A percentile compares a stretch with the other conserved stretches of the same genome.
Evolutionary conservation across 176 grass and related monocot genomes (phyloP).

Genomic region (Chloris gayana): DNA sequence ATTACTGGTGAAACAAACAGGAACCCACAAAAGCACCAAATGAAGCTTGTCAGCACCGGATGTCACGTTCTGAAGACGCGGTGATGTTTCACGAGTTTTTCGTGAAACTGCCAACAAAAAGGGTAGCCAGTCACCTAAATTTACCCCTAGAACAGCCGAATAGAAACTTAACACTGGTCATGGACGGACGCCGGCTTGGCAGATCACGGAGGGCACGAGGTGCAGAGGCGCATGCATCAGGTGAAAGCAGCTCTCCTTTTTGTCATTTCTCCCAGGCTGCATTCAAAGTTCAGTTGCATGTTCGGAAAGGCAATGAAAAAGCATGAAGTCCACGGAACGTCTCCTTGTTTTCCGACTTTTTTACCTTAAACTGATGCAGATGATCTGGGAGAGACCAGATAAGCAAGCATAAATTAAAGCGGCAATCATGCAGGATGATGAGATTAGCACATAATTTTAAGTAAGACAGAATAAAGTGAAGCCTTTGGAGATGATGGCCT

Average conservation of each 20-base stretch:
- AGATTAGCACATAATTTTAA: conserved; percentile 8
- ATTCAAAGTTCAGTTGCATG: background rate
- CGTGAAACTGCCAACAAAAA: conserved; percentile 6
- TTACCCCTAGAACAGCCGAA: conserved; percentile 3
- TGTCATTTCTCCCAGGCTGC: conserved; percentile 12
- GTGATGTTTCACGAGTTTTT: background rate
- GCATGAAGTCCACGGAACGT: background rate
- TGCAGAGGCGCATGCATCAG: background rate
- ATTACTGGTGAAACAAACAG: background rate
- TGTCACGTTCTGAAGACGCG: background rate
- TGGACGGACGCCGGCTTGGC: conserved; percentile 23
- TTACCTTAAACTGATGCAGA: conserved; percentile 2
- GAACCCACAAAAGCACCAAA: background rate
- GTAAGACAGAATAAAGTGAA: conserved; percentile 11
- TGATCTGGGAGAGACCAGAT: background rate
- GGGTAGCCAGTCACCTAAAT: background rate
- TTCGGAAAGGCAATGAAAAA: background rate
- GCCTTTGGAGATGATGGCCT: background rate
- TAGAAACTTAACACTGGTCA: conserved; percentile 36
- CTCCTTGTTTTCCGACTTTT: background rate
- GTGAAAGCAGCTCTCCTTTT: conserved; percentile 22
- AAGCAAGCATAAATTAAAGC: conserved; percentile 20
- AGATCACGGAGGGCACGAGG: conserved; percentile 5
- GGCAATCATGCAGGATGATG: conserved; percentile 36
- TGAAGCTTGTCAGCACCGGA: background rate